Percentiles rank a stretch among this genome's conserved stretches.
These are phyloP conservation scores for Sequoiadendron giganteum DNA, from an alignment of 75 land plant genomes.

Conservation along the genomic window DNA sequence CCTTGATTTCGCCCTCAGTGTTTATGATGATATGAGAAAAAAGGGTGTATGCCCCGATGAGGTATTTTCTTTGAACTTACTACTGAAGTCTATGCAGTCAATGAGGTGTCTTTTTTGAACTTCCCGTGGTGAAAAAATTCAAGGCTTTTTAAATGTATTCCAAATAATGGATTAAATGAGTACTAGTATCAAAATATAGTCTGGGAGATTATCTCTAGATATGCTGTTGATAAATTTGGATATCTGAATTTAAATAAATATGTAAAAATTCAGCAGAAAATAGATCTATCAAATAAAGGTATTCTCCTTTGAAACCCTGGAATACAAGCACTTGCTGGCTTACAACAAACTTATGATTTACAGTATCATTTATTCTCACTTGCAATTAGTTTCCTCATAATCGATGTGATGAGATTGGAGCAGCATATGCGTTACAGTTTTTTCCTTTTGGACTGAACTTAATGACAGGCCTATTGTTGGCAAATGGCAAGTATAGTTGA, in stretches of 20 bases:
- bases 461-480: too few relatives aligned
- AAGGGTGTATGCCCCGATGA: constrained; percentile 86
- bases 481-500: too few relatives aligned
- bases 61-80: constrained; percentile 37
- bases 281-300: not conserved
- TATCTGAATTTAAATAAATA: not conserved
- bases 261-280: not conserved
- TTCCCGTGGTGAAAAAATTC: not conserved
- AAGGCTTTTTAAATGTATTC: not conserved
- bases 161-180: not conserved
- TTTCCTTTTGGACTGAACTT: too few relatives aligned
- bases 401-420: too few relatives aligned
- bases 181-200: not conserved
- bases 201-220: not conserved
- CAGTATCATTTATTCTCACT: too few relatives aligned
- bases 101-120: not conserved
- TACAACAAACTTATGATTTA: too few relatives aligned
- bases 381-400: too few relatives aligned
- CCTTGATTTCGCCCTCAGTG: constrained; percentile 59
- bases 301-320: not conserved
- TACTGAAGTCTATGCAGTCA: constrained; percentile 3
- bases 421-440: too few relatives aligned
- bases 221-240: not conserved
- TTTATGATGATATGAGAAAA: constrained; percentile 72
- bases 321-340: too few relatives aligned